phyloP scores from a whole-genome alignment of 164 flowering plant genomes.

The Liquidambar formosana region DNA sequence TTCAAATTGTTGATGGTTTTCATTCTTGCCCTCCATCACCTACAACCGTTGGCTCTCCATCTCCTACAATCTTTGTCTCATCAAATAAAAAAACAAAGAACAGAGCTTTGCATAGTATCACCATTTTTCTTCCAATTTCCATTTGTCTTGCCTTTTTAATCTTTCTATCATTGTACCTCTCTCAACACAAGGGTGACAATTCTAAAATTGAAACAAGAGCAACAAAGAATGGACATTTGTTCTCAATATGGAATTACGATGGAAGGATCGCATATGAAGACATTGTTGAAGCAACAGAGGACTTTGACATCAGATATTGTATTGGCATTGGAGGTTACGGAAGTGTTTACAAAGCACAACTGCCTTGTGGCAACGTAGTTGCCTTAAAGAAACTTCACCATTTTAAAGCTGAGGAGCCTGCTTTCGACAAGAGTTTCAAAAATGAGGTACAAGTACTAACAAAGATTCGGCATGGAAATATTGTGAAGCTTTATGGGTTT shows the following conservation, averaged over 20 bases:
- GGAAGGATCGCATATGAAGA: slow-evolving; percentile 20
- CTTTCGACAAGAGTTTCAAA: neutral
- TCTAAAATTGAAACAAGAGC: neutral
- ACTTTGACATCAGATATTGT: slow-evolving; percentile 20
- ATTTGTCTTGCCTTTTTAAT: neutral
- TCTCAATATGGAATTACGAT: slow-evolving; percentile 19
- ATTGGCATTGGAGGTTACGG: slow-evolving; percentile 27
- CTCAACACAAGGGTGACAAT: neutral
- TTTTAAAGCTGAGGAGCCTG: neutral
- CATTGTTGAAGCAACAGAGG: slow-evolving; percentile 17
- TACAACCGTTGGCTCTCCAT: neutral
- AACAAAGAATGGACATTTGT: slow-evolving; percentile 9
- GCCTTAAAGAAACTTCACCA: slow-evolving; percentile 6
- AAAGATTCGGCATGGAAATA: slow-evolving; percentile 4
- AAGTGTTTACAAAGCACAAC: slow-evolving; percentile 3
- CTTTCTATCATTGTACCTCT: neutral
- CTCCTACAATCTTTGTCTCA: too few relatives aligned
- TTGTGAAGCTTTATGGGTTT: slow-evolving; percentile 14
- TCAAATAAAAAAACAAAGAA: neutral
- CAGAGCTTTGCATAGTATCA: neutral
- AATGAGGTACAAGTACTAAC: slow-evolving; percentile 6
- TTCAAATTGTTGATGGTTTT: too few relatives aligned
- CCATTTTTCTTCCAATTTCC: neutral
- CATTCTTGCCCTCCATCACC: too few relatives aligned
- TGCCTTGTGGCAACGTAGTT: slow-evolving; percentile 7